Conservation (phyloP, 2,329 filamentous ascomycete species). For the Pseudocercospora eumusae region DNA sequence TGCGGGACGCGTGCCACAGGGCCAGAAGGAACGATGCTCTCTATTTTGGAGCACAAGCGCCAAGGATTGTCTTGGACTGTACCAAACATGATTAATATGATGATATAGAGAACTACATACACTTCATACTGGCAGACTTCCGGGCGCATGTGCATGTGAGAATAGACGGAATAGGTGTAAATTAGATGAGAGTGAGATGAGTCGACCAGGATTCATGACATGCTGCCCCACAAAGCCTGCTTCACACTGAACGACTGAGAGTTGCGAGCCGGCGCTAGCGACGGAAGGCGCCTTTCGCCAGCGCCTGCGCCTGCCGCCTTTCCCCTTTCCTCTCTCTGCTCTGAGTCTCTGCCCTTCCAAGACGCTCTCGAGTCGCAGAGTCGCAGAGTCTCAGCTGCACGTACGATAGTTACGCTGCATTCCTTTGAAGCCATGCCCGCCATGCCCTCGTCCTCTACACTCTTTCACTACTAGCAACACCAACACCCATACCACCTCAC, state of each 20-base stretch:
- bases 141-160: too few species aligned
- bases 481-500: constrained; percentile 16
- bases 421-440: constrained; percentile 19
- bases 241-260: background rate
- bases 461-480: constrained; percentile 17
- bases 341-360: background rate
- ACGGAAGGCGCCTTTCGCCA: background rate
- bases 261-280: background rate
- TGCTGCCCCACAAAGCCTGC: background rate
- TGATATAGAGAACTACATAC: too few species aligned
- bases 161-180: background rate
- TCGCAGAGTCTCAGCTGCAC: too few species aligned
- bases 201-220: background rate
- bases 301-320: too few species aligned
- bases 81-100: too few species aligned
- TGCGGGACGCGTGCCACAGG: background rate
- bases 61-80: too few species aligned
- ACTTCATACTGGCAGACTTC: too few species aligned
- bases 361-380: too few species aligned
- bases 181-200: background rate
- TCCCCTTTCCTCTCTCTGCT: background rate
- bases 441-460: constrained; percentile 10
- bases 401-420: too few species aligned
- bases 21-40: background rate
- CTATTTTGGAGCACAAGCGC: constrained; percentile 14